These are phyloP conservation scores for Phytophthora cryptogea DNA, from an alignment of 352 stramenopile genomes.

Conservation along the genomic window DNA sequence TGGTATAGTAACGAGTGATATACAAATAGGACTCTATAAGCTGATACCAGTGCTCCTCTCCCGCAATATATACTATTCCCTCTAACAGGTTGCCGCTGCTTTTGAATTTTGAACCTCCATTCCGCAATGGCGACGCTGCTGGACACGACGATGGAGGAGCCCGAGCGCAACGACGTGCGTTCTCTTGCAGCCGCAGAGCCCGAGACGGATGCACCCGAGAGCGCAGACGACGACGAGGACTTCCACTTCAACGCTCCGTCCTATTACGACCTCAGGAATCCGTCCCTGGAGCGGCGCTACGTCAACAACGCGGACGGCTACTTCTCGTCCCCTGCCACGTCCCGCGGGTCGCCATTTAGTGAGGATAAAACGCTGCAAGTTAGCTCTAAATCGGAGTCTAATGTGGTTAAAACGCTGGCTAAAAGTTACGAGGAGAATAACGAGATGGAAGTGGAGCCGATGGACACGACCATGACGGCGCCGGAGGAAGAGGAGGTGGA, in stretches of 20 bases:
- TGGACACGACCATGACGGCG: constrained; percentile 46
- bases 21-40: neutral
- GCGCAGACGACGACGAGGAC: constrained; percentile 58
- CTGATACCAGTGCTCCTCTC: neutral
- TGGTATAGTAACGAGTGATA: neutral
- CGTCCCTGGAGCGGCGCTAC: constrained; percentile 68
- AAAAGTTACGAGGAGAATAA: constrained; percentile 17
- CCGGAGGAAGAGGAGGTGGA: constrained; percentile 29
- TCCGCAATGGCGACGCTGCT: constrained; percentile 39
- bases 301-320: constrained; percentile 89
- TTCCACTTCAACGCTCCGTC: constrained; percentile 81
- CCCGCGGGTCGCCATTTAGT: constrained; percentile 9
- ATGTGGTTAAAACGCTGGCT: neutral
- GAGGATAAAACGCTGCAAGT: neutral
- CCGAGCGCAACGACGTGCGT: constrained; percentile 2
- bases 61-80: neutral
- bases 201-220: constrained; percentile 29
- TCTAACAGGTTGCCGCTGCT: neutral
- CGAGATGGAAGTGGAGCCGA: constrained; percentile 51
- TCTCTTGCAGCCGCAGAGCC: constrained; percentile 30
- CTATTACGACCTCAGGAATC: constrained; percentile 86
- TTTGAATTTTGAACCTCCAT: constrained; percentile 36
- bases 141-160: constrained; percentile 48
- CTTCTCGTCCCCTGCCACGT: constrained; percentile 51
- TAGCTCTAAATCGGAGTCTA: neutral